Evolutionary conservation across 192 early-diverging fungal species (phyloP).

Genomic region (Jimgerdemannia flammicorona): DNA sequence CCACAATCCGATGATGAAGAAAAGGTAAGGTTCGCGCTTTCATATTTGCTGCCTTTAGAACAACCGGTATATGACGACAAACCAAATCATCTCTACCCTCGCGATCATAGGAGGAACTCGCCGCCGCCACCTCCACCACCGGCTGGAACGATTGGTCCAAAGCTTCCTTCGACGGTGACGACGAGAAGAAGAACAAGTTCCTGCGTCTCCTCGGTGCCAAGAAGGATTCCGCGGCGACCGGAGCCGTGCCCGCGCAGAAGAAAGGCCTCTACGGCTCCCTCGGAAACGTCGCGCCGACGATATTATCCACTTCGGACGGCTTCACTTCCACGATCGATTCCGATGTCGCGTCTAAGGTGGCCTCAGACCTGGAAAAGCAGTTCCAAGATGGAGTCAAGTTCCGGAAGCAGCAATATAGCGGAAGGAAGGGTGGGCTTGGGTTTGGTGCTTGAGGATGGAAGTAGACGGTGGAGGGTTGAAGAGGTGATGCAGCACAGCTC

Average conservation of each 20-base stretch:
- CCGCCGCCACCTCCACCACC: conserved; percentile 8
- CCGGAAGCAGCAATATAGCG: conserved; percentile 46
- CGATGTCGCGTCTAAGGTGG: conserved; percentile 43
- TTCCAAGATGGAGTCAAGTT: conserved; percentile 53
- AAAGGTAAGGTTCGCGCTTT: not conserved
- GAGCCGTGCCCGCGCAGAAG: conserved; percentile 11
- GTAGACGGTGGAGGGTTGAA: no score
- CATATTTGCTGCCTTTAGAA: not conserved
- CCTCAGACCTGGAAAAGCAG: conserved; percentile 53
- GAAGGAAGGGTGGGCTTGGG: conserved; percentile 45
- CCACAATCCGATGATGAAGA: conserved; percentile 7
- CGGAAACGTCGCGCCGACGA: not conserved
- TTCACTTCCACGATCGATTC: conserved; percentile 45
- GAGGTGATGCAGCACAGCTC: no score
- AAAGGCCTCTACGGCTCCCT: conserved; percentile 40
- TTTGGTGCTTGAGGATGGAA: conserved; percentile 19
- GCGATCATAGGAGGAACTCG: conserved; percentile 8
- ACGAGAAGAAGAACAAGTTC: conserved; percentile 58
- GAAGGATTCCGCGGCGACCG: conserved; percentile 23
- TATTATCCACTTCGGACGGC: not conserved
- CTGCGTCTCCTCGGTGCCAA: conserved; percentile 59
- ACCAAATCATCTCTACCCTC: conserved; percentile 5
- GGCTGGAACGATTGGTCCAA: conserved; percentile 64
- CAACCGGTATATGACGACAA: not conserved
- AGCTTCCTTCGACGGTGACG: conserved; percentile 52